These are phyloP conservation scores for Corylus americana DNA, from an alignment of 306 rosid genomes.

Conservation along the genomic window DNA sequence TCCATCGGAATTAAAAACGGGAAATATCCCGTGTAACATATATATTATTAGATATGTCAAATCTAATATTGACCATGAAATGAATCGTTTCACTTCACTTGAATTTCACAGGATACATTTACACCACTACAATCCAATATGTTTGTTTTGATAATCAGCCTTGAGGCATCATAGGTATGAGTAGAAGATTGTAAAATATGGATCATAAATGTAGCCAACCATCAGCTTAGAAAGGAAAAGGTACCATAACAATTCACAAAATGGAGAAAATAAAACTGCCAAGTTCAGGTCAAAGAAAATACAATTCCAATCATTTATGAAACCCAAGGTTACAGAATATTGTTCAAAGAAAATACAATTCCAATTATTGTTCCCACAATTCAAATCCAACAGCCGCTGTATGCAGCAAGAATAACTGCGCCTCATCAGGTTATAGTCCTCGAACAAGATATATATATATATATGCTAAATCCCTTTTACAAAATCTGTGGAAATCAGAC, in stretches of 20 bases:
- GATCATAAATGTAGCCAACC: background rate
- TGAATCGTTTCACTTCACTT: too few relatives aligned
- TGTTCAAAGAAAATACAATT: background rate
- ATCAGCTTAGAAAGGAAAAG: background rate
- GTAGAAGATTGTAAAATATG: background rate
- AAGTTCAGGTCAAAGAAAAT: background rate
- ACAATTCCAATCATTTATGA: background rate
- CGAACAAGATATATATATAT: constrained; percentile 29
- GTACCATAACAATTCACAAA: background rate
- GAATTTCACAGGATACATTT: background rate
- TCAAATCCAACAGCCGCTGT: constrained; percentile 46
- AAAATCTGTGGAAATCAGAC: constrained; percentile 51
- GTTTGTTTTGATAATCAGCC: background rate
- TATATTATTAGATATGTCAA: too few relatives aligned
- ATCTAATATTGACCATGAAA: too few relatives aligned
- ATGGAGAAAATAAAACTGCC: background rate
- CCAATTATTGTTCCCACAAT: constrained; percentile 34
- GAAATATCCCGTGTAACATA: too few relatives aligned
- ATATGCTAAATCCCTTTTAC: constrained; percentile 40
- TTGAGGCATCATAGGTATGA: background rate
- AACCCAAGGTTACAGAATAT: constrained; percentile 13
- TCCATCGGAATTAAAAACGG: too few relatives aligned
- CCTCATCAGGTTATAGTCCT: constrained; percentile 34
- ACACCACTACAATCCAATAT: background rate
- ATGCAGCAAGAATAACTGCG: constrained; percentile 40